Percentiles rank a stretch among this genome's conserved stretches.
Evolutionary conservation across 1,284 basidiomycete genomes (phyloP).

Genomic region (Grifola frondosa): DNA sequence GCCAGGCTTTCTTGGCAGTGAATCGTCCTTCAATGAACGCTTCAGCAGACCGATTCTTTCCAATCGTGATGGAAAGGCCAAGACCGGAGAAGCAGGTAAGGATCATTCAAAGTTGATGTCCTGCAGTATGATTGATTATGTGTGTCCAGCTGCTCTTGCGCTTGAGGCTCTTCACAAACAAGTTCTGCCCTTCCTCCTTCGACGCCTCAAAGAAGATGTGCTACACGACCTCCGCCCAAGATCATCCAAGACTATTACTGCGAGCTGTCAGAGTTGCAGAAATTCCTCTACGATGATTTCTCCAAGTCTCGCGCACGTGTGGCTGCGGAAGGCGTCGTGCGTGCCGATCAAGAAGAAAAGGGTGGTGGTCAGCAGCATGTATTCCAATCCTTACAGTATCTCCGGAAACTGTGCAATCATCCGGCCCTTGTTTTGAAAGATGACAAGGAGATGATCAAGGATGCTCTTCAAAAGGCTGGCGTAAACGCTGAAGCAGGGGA

Average conservation of each 20-base stretch:
- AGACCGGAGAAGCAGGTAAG: constrained; percentile 91
- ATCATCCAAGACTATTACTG: constrained; percentile 99
- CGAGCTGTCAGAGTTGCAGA: constrained; percentile 93
- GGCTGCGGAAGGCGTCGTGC: constrained; percentile 65
- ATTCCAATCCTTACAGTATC: constrained; percentile 96
- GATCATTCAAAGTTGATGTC: constrained; percentile 8
- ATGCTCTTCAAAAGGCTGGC: constrained; percentile 63
- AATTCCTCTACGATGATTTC: constrained; percentile 92
- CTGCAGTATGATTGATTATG: not conserved
- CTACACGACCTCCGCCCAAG: constrained; percentile 96
- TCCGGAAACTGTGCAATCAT: constrained; percentile 98
- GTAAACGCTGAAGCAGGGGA: constrained; percentile 36
- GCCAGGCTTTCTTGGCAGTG: constrained; percentile 97
- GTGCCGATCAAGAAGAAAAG: constrained; percentile 41
- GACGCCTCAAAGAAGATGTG: constrained; percentile 97
- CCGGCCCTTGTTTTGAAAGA: constrained; percentile 86
- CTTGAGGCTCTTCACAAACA: constrained; percentile 98
- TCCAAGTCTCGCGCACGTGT: constrained; percentile 75
- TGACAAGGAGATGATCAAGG: constrained; percentile 56
- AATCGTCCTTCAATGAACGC: constrained; percentile 92
- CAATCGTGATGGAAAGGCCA: constrained; percentile 93
- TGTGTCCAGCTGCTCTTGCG: constrained; percentile 75
- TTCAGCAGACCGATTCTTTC: constrained; percentile 97
- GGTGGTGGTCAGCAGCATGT: constrained; percentile 75
- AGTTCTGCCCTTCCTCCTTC: constrained; percentile 96